Conservation (phyloP, 78 protist genomes). For the Diacronema lutheri region DNA sequence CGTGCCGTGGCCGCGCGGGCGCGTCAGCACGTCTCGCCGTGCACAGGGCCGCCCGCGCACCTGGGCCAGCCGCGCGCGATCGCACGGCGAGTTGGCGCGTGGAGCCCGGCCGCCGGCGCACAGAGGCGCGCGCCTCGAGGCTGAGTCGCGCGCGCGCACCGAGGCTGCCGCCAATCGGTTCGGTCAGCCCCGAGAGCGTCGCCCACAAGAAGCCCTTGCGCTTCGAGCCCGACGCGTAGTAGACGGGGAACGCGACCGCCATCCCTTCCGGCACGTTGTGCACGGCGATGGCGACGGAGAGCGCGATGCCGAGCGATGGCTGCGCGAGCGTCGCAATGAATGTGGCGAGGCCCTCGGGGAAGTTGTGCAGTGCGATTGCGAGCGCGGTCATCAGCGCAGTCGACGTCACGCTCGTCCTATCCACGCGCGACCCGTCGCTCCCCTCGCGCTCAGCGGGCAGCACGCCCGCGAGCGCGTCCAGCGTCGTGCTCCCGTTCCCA, state of each 20-base stretch:
- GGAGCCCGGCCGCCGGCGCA: too few species aligned
- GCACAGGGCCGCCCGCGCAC: too few species aligned
- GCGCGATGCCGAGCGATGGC: slow-evolving; percentile 43
- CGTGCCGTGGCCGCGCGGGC: too few species aligned
- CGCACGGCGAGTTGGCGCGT: too few species aligned
- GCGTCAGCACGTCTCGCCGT: too few species aligned
- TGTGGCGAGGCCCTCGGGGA: slow-evolving; percentile 77
- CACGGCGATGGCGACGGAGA: slow-evolving; percentile 59
- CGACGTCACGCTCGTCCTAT: not conserved
- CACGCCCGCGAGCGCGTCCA: slow-evolving; percentile 34
- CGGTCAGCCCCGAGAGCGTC: too few species aligned
- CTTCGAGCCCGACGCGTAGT: slow-evolving; percentile 45
- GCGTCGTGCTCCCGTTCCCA: not conserved
- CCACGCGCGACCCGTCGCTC: too few species aligned
- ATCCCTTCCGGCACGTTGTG: slow-evolving; percentile 78
- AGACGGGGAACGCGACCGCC: slow-evolving; percentile 64
- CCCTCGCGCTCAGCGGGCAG: too few species aligned
- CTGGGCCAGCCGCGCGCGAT: too few species aligned
- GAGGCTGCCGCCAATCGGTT: too few species aligned
- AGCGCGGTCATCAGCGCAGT: slow-evolving; percentile 50
- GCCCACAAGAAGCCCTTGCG: not conserved
- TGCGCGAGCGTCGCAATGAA: slow-evolving; percentile 54
- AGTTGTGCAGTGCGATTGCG: slow-evolving; percentile 65
- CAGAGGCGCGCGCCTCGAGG: too few species aligned
- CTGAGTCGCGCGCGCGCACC: too few species aligned